These are phyloP conservation scores for Aspergillus asperescens DNA, from an alignment of 495 filamentous ascomycete species.

Conservation along the genomic window DNA sequence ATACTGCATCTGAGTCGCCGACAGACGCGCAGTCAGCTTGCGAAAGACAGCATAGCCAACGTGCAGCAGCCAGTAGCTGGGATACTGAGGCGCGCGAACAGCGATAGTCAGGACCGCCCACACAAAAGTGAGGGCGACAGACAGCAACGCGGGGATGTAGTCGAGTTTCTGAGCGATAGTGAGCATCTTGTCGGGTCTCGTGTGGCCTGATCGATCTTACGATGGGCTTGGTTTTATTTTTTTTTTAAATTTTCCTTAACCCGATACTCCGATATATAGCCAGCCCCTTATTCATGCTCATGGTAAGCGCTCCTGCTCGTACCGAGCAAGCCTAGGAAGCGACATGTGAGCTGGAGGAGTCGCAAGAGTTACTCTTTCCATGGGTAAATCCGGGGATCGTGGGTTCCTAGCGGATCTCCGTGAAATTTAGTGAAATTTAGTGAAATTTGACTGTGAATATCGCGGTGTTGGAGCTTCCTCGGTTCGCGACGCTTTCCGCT, in stretches of 20 bases:
- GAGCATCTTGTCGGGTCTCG: slow-evolving; percentile 17
- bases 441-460: too few species aligned
- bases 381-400: background rate
- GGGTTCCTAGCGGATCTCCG: too few species aligned
- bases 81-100: slow-evolving; percentile 32
- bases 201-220: background rate
- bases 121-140: slow-evolving; percentile 25
- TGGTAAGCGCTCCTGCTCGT: background rate
- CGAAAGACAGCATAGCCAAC: slow-evolving; percentile 37
- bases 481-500: slow-evolving; percentile 10
- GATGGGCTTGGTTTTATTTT: background rate
- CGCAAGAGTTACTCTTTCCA: slow-evolving; percentile 16
- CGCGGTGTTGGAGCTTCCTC: background rate
- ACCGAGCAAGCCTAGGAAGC: slow-evolving; percentile 11
- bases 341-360: slow-evolving; percentile 10
- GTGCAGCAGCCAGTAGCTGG: slow-evolving; percentile 33
- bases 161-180: slow-evolving; percentile 32
- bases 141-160: slow-evolving; percentile 30
- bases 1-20: slow-evolving; percentile 32
- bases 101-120: slow-evolving; percentile 31
- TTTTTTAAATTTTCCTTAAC: background rate
- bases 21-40: slow-evolving; percentile 30
- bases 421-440: background rate
- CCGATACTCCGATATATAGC: background rate
- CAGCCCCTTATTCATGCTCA: background rate